A percentile compares a stretch with the other conserved stretches of the same genome.
phyloP scores from a whole-genome alignment of 345 rosid genomes.

The Gossypium raimondii region DNA sequence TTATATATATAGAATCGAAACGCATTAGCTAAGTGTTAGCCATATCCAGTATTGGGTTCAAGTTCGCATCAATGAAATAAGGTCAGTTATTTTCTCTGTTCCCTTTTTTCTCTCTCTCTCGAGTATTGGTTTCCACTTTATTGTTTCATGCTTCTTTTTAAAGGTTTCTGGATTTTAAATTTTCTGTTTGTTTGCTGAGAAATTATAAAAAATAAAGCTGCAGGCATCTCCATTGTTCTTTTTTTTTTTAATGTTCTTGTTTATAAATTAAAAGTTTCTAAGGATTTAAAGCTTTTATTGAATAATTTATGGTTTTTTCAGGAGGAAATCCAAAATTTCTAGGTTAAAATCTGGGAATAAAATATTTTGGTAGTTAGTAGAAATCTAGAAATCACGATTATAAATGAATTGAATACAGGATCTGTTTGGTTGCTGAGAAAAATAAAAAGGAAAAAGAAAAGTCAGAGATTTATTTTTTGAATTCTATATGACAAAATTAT shows the following conservation, averaged over 20 bases:
- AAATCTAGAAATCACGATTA: background rate
- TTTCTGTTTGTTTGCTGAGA: conserved; percentile 13
- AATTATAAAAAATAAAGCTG: background rate
- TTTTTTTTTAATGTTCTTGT: too few species aligned
- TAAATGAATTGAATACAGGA: background rate
- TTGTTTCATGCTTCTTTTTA: too few species aligned
- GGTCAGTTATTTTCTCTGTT: background rate
- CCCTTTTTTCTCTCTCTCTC: background rate
- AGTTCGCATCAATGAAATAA: background rate
- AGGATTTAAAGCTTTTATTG: background rate
- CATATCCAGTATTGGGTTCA: too few species aligned
- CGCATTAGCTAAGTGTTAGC: too few species aligned
- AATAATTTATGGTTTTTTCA: background rate
- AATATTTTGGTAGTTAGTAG: background rate
- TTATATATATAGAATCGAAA: background rate
- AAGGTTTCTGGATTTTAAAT: background rate
- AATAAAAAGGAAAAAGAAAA: background rate
- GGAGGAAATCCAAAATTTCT: too few species aligned
- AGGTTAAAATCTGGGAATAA: too few species aligned
- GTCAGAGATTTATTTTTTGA: too few species aligned
- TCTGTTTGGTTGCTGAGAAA: conserved; percentile 5
- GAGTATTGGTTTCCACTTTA: background rate
- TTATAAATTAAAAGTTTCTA: background rate
- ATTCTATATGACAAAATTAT: too few species aligned
- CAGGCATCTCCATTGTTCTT: background rate